Evolutionary conservation across 441 rosid genomes (phyloP), one percentile per base, ranked within the genome.

Genomic region (Brassica balearica): DNA sequence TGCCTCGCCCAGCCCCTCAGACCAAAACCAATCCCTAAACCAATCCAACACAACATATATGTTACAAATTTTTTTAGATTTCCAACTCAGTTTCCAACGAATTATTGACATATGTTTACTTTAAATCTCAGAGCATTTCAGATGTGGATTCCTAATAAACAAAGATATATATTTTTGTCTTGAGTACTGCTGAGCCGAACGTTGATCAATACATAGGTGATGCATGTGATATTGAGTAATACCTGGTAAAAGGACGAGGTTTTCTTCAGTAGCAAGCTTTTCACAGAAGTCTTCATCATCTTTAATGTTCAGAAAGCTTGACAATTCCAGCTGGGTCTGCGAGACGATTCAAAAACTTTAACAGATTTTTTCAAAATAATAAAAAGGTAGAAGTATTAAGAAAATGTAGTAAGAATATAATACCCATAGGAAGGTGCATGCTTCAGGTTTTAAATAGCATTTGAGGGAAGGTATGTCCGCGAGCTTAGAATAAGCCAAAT

Each of bases 201-300:
- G 22, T 29, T 14, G 43, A 14, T 3, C 22, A 38, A 46, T n/a
- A 46, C 5, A 12, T 27, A 29, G 67, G 67, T 63, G 9, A 32
- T 15, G 15, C 60, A 55, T 56, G 9, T 3, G 64, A 58, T 36
- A 29, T 63, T 32, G 55, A 64, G 46, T 53, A 19, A 60, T 55
- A 81, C 84, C 87, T 46, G 86, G 87, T 12, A 86, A 73, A 71
- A 85, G 68, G 15, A 86, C 74, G 12, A 84, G 82, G 32, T 83
- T 82, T 69, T 84, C 82, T 70, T 86, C 89, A 11, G 27, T 14
- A 22, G 85, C 85, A 58, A 86, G 83, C 75, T 81, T 83, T 12
- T 69, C 14, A 65, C 86, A 81, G 65, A 86, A 84, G n/a, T 83
- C 85, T 53, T 74, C 1, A 64, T 84, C 87, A 58, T 86, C 86